Evolutionary conservation across 176 grass and related monocot species (phyloP).

Genomic region (Dactylis glomerata): DNA sequence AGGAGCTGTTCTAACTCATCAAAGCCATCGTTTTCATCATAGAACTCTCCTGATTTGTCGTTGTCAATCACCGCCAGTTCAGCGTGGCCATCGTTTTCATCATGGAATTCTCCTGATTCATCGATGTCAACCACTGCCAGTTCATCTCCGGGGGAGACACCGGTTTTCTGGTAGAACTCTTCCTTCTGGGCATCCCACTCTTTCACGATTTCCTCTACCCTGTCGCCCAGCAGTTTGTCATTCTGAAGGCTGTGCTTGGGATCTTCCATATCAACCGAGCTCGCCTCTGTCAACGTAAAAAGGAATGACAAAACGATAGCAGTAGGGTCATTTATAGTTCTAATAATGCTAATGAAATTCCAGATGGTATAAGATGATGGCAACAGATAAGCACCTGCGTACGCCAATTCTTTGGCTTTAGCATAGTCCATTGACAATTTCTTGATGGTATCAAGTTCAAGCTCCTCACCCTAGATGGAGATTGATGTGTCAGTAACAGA

Average conservation of each 20-base stretch:
- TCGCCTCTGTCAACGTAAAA: slow-evolving; percentile 42
- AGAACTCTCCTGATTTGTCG: slow-evolving; percentile 15
- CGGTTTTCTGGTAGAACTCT: slow-evolving; percentile 63
- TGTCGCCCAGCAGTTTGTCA: slow-evolving; percentile 45
- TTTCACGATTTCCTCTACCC: slow-evolving; percentile 55
- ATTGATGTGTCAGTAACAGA: slow-evolving; percentile 20
- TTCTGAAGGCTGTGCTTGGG: slow-evolving; percentile 49
- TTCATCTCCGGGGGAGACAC: slow-evolving; percentile 38
- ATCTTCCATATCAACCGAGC: slow-evolving; percentile 37
- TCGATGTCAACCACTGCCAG: not conserved
- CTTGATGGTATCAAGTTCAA: slow-evolving; percentile 62
- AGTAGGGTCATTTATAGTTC: not conserved
- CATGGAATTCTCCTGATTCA: slow-evolving; percentile 10
- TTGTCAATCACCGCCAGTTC: slow-evolving; percentile 3
- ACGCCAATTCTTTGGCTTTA: slow-evolving; percentile 58
- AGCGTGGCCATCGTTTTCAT: not conserved
- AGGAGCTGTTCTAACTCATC: slow-evolving; percentile 52
- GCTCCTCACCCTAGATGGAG: slow-evolving; percentile 48
- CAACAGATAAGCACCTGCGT: slow-evolving; percentile 44
- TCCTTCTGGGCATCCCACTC: slow-evolving; percentile 77
- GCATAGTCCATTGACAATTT: slow-evolving; percentile 68
- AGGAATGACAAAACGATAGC: not conserved
- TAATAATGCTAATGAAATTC: not conserved
- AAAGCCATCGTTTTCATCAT: slow-evolving; percentile 31
- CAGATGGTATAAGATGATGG: not conserved